These are phyloP conservation scores for Pistacia integerrima DNA, from an alignment of 345 rosid species.

Conservation along the genomic window DNA sequence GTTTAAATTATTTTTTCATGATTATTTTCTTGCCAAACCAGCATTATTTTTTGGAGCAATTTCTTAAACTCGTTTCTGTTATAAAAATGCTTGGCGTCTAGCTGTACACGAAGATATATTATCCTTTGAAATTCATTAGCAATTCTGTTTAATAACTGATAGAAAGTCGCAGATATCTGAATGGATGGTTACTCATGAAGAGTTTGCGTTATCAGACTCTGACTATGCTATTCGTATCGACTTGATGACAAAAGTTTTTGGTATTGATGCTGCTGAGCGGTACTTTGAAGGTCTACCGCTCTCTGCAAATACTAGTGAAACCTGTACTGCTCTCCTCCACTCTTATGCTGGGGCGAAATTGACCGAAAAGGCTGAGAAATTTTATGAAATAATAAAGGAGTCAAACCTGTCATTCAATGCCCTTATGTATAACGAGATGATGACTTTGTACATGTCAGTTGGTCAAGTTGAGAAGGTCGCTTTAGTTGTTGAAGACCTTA, in stretches of 20 bases:
- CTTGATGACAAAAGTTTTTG: conserved; percentile 85
- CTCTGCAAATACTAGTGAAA: conserved; percentile 63
- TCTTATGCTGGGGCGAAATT: conserved; percentile 65
- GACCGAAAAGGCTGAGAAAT: conserved; percentile 62
- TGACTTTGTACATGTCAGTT: conserved; percentile 91
- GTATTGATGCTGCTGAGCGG: conserved; percentile 86
- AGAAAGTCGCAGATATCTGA: conserved; percentile 64
- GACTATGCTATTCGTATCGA: conserved; percentile 77
- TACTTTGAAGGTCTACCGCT: conserved; percentile 71
- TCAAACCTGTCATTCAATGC: conserved; percentile 54
- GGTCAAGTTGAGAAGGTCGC: conserved; percentile 81
- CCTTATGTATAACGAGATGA: conserved; percentile 84
- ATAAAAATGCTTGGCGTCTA: not conserved
- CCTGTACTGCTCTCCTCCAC: conserved; percentile 93
- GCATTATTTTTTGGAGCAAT: not conserved
- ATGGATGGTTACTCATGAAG: conserved; percentile 75
- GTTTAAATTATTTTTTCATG: not conserved
- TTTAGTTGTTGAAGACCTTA: conserved; percentile 55
- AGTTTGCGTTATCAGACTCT: conserved; percentile 54
- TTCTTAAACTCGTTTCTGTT: not conserved
- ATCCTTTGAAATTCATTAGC: not conserved
- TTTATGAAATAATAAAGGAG: conserved; percentile 59
- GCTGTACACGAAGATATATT: not conserved
- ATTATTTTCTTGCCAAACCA: not conserved
- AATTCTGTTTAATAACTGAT: conserved; percentile 19